Base-by-base conservation (phyloP, 306 rosid genomes). In the Chamaecrista fasciculata region DNA sequence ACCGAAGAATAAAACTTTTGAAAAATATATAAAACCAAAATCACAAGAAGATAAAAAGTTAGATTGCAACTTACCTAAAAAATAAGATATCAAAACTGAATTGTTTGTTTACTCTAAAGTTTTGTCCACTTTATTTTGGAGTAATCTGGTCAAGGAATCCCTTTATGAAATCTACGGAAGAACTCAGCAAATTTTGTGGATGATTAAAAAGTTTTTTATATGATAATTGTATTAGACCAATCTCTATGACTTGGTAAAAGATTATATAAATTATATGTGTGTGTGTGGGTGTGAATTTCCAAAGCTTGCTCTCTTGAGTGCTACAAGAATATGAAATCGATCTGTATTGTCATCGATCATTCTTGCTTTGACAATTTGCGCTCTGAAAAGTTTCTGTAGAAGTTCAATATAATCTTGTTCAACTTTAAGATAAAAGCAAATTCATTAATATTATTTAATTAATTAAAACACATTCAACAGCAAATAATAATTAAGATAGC, bases 231-330 rank as follows among this genome's bases (percentile, higher is more conserved):
- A 56, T 55, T 65, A 37, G 58, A 48, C 39, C 21, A 47, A 18
- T 47, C 14, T 63, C 2, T 31, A 19, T 33, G 86, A 78, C 83
- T 70, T 66, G 68, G 78, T 74, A 74, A 78, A 71, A 59, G 70
- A 34, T 60, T 74, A 26, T 49, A 74, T 29, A n/a, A n/a, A n/a
- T n/a, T n/a, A n/a, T n/a, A n/a, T n/a, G n/a, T n/a, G n/a, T n/a
- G n/a, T n/a, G n/a, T n/a, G n/a, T n/a, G n/a, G n/a, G n/a, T n/a
- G n/a, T n/a, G n/a, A n/a, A 51, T 70, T 74, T 74, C 70, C 65
- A 78, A 59, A 49, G 78, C 46, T 51, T 40, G 70, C 40, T 58
- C 46, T 76, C 71, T 81, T 77, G 44, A 50, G 71, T 40, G 57
- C 42, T 49, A 28, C 47, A 72, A 69, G 52, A 62, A 76, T 57